Base-by-base conservation (phyloP, 2,329 filamentous ascomycete genomes). In the Chaetothyriales sp. region DNA sequence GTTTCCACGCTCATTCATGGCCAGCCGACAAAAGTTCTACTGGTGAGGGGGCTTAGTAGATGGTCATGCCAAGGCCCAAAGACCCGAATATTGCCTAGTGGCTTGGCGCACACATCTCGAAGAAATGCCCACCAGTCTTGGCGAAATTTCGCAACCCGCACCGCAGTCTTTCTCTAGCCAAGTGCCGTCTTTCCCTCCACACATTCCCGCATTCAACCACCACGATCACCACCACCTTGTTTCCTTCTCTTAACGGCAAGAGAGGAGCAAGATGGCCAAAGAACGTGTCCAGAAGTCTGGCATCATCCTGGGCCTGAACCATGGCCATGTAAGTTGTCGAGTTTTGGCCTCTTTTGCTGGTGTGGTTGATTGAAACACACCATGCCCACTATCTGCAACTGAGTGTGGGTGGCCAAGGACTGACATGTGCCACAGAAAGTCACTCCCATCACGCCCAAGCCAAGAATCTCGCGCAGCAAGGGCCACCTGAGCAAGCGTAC, bases 401-500 rank as follows among this genome's bases (percentile, higher is more conserved):
- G 15, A 44, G 7, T 44, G 40, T n/a, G 18, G 40, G 7, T 5
- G 15, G 15, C 43, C 43, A 47, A 25, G 33, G 13, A 44, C 54
- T 58, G 51, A 56, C 48, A 7, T 10, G 5, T 9, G 25, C 1
- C n/a, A 73, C 74, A 89, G 84, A 89, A 89, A 81, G 88, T 85
- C 74, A 89, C 85, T 65, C 70, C 82, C 65, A 81, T 87, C 69
- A 83, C 85, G 68, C 72, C 75, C 71, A 89, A 89, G 79, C 80
- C 81, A 67, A 81, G 84, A 67, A 80, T 89, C 67, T 86, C 83
- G 69, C 78, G 84, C 66, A 89, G 83, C 77, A 97, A 95, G 82
- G 92, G 92, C 66, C 86, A 92, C 76, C 78, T 94, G 69, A 94
- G 86, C 78, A 95, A 94, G 84, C 84, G 89, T 69, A 97, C 92